Conservation (phyloP, 768 basidiomycete species). For the Exsudoporus frostii region DNA sequence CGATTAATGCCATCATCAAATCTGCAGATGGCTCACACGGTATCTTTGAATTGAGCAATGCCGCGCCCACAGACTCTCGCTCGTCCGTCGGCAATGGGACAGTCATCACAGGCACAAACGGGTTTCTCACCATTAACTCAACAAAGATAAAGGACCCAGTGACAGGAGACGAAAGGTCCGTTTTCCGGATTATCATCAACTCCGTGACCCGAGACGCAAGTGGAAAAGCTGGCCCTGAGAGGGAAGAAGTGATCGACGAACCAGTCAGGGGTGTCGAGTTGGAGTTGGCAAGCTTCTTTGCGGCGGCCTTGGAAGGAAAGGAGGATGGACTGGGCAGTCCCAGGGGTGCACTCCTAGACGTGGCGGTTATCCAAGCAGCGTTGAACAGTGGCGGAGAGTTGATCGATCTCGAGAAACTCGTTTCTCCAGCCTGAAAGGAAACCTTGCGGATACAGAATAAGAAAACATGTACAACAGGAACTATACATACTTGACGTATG, state of each 20-base stretch:
- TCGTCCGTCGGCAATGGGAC: conserved; percentile 28
- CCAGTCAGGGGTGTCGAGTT: conserved; percentile 49
- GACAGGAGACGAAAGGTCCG: conserved; percentile 19
- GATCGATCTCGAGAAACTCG: conserved; percentile 50
- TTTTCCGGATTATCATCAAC: conserved; percentile 41
- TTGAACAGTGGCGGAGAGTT: conserved; percentile 61
- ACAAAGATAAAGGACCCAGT: conserved; percentile 25
- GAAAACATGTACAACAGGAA: neutral
- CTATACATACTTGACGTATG: neutral
- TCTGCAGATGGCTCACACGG: conserved; percentile 53
- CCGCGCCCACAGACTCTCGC: conserved; percentile 45
- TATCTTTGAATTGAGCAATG: conserved; percentile 61
- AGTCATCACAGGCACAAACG: conserved; percentile 59
- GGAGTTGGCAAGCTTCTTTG: conserved; percentile 60
- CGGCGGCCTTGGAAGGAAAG: conserved; percentile 43
- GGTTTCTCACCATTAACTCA: conserved; percentile 51
- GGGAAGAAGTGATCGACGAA: conserved; percentile 47
- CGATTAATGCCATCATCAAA: conserved; percentile 56
- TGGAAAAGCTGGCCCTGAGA: conserved; percentile 30
- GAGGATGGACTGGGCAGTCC: conserved; percentile 60
- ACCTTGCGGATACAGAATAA: neutral
- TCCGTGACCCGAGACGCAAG: conserved; percentile 19
- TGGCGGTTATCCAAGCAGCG: conserved; percentile 77
- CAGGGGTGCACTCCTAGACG: conserved; percentile 61
- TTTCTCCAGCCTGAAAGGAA: conserved; percentile 6